Percentiles rank a stretch among this genome's conserved stretches.
Evolutionary conservation across 306 rosid genomes (phyloP).

Genomic region (Medicago ruthenica): DNA sequence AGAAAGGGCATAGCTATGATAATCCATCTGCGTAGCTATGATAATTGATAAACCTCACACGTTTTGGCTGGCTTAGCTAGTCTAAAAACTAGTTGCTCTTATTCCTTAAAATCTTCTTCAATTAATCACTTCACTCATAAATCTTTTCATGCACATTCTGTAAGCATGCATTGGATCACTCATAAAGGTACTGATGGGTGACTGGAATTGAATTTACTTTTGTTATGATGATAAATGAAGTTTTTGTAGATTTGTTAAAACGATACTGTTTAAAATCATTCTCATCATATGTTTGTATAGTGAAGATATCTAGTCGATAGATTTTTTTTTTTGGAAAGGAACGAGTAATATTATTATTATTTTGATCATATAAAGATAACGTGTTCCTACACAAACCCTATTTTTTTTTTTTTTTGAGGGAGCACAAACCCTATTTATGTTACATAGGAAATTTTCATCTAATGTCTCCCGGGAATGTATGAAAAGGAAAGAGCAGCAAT

Average conservation of each 20-base stretch:
- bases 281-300: no score
- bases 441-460: neutral
- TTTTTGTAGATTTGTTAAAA: no score
- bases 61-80: slow-evolving; percentile 31
- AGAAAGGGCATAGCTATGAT: no score
- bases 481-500: slow-evolving; percentile 35
- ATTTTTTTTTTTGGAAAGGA: no score
- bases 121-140: slow-evolving; percentile 14
- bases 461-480: slow-evolving; percentile 48
- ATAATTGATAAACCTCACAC: slow-evolving; percentile 28
- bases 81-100: neutral
- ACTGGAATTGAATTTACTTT: neutral
- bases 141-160: neutral
- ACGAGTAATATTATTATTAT: neutral
- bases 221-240: no score
- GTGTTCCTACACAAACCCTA: neutral
- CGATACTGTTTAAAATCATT: no score
- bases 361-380: neutral
- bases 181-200: neutral
- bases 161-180: slow-evolving; percentile 32
- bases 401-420: no score
- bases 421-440: neutral
- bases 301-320: no score
- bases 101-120: slow-evolving; percentile 28
- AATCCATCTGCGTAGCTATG: slow-evolving; percentile 34